Conservation (phyloP, 129 eudicot species). For the Lactuca sativa region DNA sequence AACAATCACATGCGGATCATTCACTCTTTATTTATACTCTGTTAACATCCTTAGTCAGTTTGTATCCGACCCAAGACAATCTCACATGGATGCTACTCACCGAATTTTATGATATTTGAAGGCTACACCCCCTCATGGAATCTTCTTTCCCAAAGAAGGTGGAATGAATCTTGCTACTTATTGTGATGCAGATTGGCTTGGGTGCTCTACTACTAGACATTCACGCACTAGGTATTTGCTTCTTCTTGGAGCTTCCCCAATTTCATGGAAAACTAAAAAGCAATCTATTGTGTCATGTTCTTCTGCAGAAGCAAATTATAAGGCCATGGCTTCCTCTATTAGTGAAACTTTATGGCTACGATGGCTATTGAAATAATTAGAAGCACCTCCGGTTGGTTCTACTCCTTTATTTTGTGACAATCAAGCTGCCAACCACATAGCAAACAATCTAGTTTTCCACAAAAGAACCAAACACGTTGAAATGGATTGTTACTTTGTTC, state of each 20-base stretch:
- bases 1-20: not conserved
- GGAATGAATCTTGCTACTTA: not conserved
- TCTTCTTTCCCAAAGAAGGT: not conserved
- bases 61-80: not conserved
- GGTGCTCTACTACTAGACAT: not conserved
- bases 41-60: not conserved
- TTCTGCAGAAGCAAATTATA: constrained; percentile 1
- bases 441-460: no score
- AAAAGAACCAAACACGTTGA: no score
- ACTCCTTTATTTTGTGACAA: no score
- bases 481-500: not conserved
- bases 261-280: constrained; percentile 1
- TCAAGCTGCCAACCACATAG: no score
- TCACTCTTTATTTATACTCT: not conserved
- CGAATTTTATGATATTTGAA: not conserved
- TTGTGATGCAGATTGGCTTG: constrained; percentile 10
- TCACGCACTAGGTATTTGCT: not conserved
- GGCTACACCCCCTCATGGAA: not conserved
- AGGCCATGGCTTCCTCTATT: not conserved
- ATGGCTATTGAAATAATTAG: no score
- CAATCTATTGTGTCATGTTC: not conserved
- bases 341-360: not conserved
- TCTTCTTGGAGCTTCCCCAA: not conserved
- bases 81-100: not conserved
- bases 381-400: no score